Percentiles rank a stretch among this genome's conserved stretches.
Conservation (phyloP, 805 yeast species). For the Ogataea ganodermae region DNA sequence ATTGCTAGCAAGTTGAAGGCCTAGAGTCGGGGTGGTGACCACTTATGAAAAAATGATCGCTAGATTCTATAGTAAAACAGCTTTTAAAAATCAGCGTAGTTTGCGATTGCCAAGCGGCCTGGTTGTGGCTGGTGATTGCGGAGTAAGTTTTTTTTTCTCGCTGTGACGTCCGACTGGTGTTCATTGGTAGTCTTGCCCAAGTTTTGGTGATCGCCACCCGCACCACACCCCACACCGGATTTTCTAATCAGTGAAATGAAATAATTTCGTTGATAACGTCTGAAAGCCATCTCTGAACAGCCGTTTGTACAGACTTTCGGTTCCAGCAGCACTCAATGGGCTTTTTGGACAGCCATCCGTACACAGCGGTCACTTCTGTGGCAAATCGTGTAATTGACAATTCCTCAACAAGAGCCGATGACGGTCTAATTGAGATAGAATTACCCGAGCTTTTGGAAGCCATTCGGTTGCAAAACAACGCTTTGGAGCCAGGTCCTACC, state of each 20-base stretch:
- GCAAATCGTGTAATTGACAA: conserved; percentile 52
- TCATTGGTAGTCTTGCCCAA: too few species aligned
- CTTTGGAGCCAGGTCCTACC: conserved; percentile 42
- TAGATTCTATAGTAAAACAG: too few species aligned
- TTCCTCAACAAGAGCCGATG: conserved; percentile 44
- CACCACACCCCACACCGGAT: conserved; percentile 6
- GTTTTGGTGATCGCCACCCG: neutral
- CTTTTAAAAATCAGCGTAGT: too few species aligned
- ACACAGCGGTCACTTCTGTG: conserved; percentile 68
- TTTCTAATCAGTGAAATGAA: conserved; percentile 1
- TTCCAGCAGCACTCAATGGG: conserved; percentile 47
- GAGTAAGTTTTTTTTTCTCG: too few species aligned
- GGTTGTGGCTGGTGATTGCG: too few species aligned
- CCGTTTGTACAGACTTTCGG: too few species aligned
- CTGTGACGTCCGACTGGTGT: too few species aligned
- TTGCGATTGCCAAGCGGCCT: too few species aligned
- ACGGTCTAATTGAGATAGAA: conserved; percentile 42
- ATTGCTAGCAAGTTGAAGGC: conserved; percentile 17
- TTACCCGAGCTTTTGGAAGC: conserved; percentile 61
- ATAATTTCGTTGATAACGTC: neutral
- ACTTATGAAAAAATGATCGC: too few species aligned
- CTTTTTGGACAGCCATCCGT: conserved; percentile 58
- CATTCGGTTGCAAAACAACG: conserved; percentile 38
- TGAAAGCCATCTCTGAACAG: neutral
- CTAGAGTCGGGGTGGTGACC: too few species aligned